phyloP scores from a whole-genome alignment of 495 filamentous ascomycete genomes.

The Trichoderma orchidacearum region DNA sequence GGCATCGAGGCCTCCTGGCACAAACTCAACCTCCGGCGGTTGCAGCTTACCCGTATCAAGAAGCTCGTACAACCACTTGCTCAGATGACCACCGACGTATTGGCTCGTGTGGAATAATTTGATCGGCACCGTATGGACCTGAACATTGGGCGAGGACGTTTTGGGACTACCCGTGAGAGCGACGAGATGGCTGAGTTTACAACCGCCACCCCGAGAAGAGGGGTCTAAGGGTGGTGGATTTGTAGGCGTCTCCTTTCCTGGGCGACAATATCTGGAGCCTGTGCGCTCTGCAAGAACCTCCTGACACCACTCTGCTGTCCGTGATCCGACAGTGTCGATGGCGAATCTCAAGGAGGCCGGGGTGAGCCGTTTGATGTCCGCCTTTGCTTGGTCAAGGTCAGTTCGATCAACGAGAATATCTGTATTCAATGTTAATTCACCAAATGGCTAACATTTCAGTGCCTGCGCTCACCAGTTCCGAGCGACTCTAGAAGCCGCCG shows the following conservation, averaged over 20 bases:
- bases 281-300: neutral
- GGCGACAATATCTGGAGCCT: neutral
- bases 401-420: slow-evolving; percentile 44
- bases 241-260: neutral
- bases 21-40: neutral
- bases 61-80: slow-evolving; percentile 1
- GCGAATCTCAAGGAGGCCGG: slow-evolving; percentile 36
- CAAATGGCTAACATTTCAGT: too few relatives aligned
- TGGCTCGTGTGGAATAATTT: slow-evolving; percentile 44
- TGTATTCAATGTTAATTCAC: slow-evolving; percentile 14
- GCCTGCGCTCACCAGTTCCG: neutral
- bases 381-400: slow-evolving; percentile 35
- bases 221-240: slow-evolving; percentile 1
- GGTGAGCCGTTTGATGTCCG: slow-evolving; percentile 37
- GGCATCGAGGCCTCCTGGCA: neutral
- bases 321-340: slow-evolving; percentile 41
- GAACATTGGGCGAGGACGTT: slow-evolving; percentile 24
- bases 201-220: slow-evolving; percentile 11
- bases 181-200: slow-evolving; percentile 36
- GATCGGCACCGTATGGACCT: slow-evolving; percentile 48
- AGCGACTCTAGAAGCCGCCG: slow-evolving; percentile 31
- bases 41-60: neutral
- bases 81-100: neutral
- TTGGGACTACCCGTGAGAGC: slow-evolving; percentile 51
- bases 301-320: slow-evolving; percentile 24